A percentile compares a stretch with the other conserved stretches of the same genome.
These are phyloP conservation scores for Lentithecium fluviatile DNA, from an alignment of 495 filamentous ascomycete species.

Conservation along the genomic window DNA sequence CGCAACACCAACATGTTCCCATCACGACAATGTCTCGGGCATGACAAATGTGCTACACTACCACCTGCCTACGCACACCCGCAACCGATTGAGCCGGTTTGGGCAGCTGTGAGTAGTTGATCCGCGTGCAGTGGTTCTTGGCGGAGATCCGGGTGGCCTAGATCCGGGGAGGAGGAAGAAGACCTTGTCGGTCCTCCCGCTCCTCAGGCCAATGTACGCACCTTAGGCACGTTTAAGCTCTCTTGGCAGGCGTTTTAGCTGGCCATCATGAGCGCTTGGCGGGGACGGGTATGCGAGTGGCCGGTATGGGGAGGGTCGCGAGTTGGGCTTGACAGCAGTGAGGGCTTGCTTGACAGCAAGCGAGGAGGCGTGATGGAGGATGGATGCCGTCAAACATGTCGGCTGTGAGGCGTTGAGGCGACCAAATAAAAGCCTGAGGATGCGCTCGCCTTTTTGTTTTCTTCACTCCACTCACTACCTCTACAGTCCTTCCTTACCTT, in stretches of 20 bases:
- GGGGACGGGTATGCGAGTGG: not conserved
- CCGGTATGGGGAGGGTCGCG: not conserved
- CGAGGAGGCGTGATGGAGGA: not conserved
- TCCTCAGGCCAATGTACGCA: not conserved
- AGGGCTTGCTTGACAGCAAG: not conserved
- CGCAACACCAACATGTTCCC: not conserved
- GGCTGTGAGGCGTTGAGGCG: too few relatives aligned
- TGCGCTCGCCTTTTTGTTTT: not conserved
- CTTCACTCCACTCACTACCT: slow-evolving; percentile 20
- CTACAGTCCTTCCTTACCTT: slow-evolving; percentile 14
- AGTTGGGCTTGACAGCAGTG: not conserved
- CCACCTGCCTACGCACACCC: not conserved
- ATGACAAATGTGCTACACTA: not conserved
- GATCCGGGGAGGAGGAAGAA: not conserved
- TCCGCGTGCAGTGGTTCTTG: not conserved
- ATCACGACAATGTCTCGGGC: not conserved
- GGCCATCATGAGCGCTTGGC: not conserved
- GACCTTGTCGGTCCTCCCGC: not conserved
- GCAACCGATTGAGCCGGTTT: not conserved
- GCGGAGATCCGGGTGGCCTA: not conserved
- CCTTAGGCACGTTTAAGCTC: not conserved
- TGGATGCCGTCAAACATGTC: not conserved
- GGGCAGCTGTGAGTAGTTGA: not conserved
- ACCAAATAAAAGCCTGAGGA: not conserved
- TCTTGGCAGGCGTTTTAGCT: not conserved